Evolutionary conservation across 148 eudicot genomes (phyloP), one percentile per base, ranked within the genome.

Genomic region (Arctostaphylos glauca): DNA sequence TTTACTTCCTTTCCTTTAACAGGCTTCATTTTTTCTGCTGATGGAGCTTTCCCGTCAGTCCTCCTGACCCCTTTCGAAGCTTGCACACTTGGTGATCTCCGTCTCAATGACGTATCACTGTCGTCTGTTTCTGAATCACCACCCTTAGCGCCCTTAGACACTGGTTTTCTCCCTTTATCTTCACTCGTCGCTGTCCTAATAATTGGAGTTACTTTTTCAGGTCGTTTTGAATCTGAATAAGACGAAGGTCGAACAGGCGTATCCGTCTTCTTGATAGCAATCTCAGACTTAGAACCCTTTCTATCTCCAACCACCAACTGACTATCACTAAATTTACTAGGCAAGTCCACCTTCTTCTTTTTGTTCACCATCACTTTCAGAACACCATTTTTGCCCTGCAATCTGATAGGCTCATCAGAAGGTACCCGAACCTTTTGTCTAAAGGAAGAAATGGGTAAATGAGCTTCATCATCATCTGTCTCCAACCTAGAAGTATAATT

Each of bases 311-410:
- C 72, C 50, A 85, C 88, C 81, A 44, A 70, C 21, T 74, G 53
- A 25, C 25, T 82, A 54, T 85, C 88, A 74, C 79, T 70, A 53
- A 84, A 74, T 83, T 84, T 86, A 50, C 58, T 62, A 46, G 86
- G 85, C 60, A 81, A 85, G 60, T 72, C 85, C 44, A 82, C 62
- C 77, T 89, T 91, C 81, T 90, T 90, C 86, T 93, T 90, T 84
- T 92, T 86, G 83, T 89, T 94, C 31, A 93, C 97, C 95, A 88
- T 91, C 66, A 96, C 93, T 84, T 96, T 96, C 67, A 94, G 85
- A 15, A 96, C 95, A 62, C 98, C 99, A 83, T 96, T 94, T 85
- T 93, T 96, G 55, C 99, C 99, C 87, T 96, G 99, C 80, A 92
- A 81, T 88, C 97, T 89, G 78, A 96, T 94, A 76, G 94, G 90